phyloP scores from a whole-genome alignment of 495 filamentous ascomycete species.

The Aspergillus coremiiformis region DNA sequence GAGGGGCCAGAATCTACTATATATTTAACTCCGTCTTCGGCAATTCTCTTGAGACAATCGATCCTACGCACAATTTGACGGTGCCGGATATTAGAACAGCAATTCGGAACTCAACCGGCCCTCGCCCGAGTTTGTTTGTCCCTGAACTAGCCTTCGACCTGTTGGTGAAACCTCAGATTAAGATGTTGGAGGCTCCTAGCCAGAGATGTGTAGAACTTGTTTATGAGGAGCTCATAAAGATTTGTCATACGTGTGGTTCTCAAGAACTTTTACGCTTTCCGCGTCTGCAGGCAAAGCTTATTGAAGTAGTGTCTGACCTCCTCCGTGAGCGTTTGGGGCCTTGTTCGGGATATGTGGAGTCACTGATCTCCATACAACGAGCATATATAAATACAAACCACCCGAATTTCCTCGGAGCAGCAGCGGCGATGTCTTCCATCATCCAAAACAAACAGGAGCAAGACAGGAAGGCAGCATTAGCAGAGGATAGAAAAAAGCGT shows the following conservation, averaged over 20 bases:
- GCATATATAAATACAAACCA: conserved; percentile 99
- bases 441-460: conserved; percentile 90
- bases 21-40: conserved; percentile 99
- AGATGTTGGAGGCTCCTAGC: conserved; percentile 88
- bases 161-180: conserved; percentile 97
- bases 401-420: conserved; percentile 95
- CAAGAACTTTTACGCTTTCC: conserved; percentile 88
- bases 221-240: conserved; percentile 98
- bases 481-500: conserved; percentile 76
- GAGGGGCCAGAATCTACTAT: conserved; percentile 96
- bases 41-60: conserved; percentile 90
- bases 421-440: conserved; percentile 95
- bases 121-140: conserved; percentile 90
- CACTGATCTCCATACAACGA: conserved; percentile 90
- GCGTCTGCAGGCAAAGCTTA: conserved; percentile 90
- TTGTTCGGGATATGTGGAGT: conserved; percentile 84
- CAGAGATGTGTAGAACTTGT: conserved; percentile 97
- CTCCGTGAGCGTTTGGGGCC: conserved; percentile 88
- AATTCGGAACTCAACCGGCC: conserved; percentile 96
- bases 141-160: conserved; percentile 97
- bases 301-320: conserved; percentile 96
- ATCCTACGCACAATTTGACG: conserved; percentile 89
- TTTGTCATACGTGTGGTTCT: conserved; percentile 96
- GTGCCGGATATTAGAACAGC: conserved; percentile 96
- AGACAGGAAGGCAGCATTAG: conserved; percentile 69